Evolutionary conservation across 495 filamentous ascomycete species (phyloP), one percentile per base, ranked within the genome.

Genomic region (Aspergillus nanangensis): DNA sequence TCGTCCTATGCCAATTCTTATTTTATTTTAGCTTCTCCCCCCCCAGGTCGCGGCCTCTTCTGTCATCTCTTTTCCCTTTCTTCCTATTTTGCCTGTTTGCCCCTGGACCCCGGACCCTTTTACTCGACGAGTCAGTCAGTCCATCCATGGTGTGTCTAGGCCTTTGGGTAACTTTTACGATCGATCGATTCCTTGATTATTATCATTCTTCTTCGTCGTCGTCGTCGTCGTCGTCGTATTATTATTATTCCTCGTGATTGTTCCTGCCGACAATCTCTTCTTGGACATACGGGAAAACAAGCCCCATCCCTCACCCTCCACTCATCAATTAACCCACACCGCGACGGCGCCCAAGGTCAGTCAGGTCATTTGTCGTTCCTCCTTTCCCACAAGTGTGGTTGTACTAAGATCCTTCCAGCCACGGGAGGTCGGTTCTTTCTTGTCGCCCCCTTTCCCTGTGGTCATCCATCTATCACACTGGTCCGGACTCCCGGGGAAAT

Each of bases 401-500:
- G 43, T 45, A 45, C 43, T 17, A 37, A 45, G 19, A 17, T 22
- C 21, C 36, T 21, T 22, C 33, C 41, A 31, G 41, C n/a, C 25
- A 32, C n/a, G n/a, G n/a, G n/a, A 46, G 49, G 49, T 38, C 52
- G 33, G 52, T 37, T 36, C 43, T 39, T 38, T 47, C 47, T 51
- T 11, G 38, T 51, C 47, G 41, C 45, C 39, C 36, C 44, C 25
- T 39, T 24, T 35, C 44, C 44, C 36, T 3, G 27, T 17, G 14
- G 13, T 31, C 21, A 22, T 31, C 14, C 41, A 20, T 34, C 41
- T 7, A 35, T 31, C 18, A 39, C 37, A 22, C 10, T 38, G 25
- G 41, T 25, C 40, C 47, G 50, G 55, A 57, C 53, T 51, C 51
- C 50, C 50, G 50, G 55, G 51, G 55, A 47, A 53, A 57, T 53